A percentile compares a stretch with the other conserved stretches of the same genome.
Evolutionary conservation across 768 basidiomycete genomes (phyloP).

Genomic region (Neoboletus brunneissimus): DNA sequence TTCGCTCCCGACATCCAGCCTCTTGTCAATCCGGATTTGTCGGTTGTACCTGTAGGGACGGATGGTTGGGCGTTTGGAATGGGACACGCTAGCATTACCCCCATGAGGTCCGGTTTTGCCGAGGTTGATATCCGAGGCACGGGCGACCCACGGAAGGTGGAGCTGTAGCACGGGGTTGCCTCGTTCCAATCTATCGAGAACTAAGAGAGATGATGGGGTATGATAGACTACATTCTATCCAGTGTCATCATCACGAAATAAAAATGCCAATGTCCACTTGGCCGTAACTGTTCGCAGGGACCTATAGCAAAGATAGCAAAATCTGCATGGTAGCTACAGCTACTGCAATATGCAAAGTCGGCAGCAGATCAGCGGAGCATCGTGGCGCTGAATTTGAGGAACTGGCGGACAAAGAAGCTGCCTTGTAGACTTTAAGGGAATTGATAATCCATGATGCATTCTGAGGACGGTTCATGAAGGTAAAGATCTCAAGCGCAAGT

Average conservation of each 20-base stretch:
- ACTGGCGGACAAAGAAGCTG: slow-evolving; percentile 44
- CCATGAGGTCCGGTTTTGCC: slow-evolving; percentile 70
- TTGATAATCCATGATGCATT: slow-evolving; percentile 84
- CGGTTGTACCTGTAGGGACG: slow-evolving; percentile 67
- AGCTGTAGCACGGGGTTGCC: slow-evolving; percentile 45
- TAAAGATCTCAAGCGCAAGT: neutral
- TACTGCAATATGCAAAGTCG: slow-evolving; percentile 12
- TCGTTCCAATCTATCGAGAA: neutral
- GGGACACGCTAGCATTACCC: slow-evolving; percentile 74
- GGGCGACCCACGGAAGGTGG: slow-evolving; percentile 13
- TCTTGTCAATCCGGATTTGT: slow-evolving; percentile 58
- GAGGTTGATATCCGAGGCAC: slow-evolving; percentile 36
- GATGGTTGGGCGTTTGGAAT: slow-evolving; percentile 79
- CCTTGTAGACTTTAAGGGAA: slow-evolving; percentile 69
- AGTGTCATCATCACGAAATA: slow-evolving; percentile 10
- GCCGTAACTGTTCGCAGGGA: neutral
- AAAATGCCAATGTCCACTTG: slow-evolving; percentile 1
- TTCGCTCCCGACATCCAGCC: slow-evolving; percentile 72
- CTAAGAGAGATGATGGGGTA: neutral
- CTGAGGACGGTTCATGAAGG: slow-evolving; percentile 34
- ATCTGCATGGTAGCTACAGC: slow-evolving; percentile 9
- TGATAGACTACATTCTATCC: slow-evolving; percentile 9
- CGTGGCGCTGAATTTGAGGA: slow-evolving; percentile 24
- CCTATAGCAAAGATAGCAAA: slow-evolving; percentile 19
- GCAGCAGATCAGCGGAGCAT: slow-evolving; percentile 1